These are phyloP conservation scores for Nephelium lappaceum DNA, from an alignment of 345 rosid genomes.

Conservation along the genomic window DNA sequence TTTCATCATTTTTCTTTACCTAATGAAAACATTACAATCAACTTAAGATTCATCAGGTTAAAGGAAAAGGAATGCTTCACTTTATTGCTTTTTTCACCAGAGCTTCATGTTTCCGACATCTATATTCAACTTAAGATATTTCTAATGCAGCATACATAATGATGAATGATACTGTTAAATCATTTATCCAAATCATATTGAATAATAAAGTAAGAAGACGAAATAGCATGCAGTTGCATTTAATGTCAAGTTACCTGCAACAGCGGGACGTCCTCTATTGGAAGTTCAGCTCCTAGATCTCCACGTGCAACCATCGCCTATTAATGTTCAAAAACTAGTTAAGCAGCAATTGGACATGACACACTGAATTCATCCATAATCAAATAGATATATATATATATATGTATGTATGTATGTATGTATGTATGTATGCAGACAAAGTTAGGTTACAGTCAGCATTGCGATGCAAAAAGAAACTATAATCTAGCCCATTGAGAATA, in stretches of 20 bases:
- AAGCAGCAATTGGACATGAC: constrained; percentile 5
- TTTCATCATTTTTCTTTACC: constrained; percentile 1
- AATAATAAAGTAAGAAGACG: background rate
- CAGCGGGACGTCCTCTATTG: constrained; percentile 92
- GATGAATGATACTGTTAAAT: constrained; percentile 6
- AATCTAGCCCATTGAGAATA: constrained; percentile 1
- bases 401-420: background rate
- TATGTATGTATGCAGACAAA: background rate
- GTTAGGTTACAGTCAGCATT: background rate
- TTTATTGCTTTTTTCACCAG: background rate
- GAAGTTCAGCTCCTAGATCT: constrained; percentile 99
- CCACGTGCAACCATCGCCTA: constrained; percentile 99
- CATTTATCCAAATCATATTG: background rate
- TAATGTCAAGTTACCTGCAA: constrained; percentile 66
- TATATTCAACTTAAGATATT: background rate
- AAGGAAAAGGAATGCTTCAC: background rate
- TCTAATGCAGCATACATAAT: background rate
- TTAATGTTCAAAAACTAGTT: constrained; percentile 18
- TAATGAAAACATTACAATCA: background rate
- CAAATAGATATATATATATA: background rate
- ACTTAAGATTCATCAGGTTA: constrained; percentile 8
- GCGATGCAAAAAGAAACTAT: background rate
- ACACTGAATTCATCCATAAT: background rate
- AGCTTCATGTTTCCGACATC: background rate
- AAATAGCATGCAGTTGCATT: background rate